Base-by-base conservation (phyloP, 495 filamentous ascomycete species). In the Mytilinidion resinicola region DNA sequence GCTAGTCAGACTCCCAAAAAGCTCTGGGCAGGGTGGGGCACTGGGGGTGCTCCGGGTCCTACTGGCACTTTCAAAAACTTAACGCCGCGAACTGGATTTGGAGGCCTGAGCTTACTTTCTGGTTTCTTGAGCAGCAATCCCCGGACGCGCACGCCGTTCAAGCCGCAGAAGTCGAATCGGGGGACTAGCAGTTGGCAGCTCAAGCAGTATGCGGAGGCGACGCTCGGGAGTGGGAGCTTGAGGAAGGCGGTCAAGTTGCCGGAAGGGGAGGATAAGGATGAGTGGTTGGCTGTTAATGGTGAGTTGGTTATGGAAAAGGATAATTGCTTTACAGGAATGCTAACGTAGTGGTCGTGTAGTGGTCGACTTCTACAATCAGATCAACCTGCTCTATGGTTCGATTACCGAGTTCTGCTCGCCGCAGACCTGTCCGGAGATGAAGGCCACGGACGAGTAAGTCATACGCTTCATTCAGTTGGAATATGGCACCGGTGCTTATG, bases 301-400 rank as follows among this genome's bases (percentile, higher is more conserved):
- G 75, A 52, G 81, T 47, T 15, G 14, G 19, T 14, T 0, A 25
- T n/a, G 21, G 12, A 21, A 15, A 35, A 34, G 47, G 17, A 3
- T 30, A 30, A 30, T 6, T 30, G 25, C 6, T 30, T 30, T 2
- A 30, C 12, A 30, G 57, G 25, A 7, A 17, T 55, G 51, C 56
- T 19, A 12, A n/a, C 1, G 15, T 21, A 17, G 5, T 10, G 30
- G 11, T 5, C 25, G 6, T 11, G 3, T 36, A 96, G 92, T 98
- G 69, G 93, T 98, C 76, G 93, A 98, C 72, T 98, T 98, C 75
- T 98, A 97, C 83, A 98, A 97, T 76, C 93, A 98, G 72, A 93
- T 97, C 72, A 98, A 98, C 75, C 84, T 98, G 25, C 86, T 98
- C 53, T 98, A 98, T 72, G 93, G 93, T 58, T 91, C 93, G 55